Evolutionary conservation across 2,329 filamentous ascomycete species (phyloP), one percentile per base, ranked within the genome.

Genomic region (Pseudogymnoascus sp.): DNA sequence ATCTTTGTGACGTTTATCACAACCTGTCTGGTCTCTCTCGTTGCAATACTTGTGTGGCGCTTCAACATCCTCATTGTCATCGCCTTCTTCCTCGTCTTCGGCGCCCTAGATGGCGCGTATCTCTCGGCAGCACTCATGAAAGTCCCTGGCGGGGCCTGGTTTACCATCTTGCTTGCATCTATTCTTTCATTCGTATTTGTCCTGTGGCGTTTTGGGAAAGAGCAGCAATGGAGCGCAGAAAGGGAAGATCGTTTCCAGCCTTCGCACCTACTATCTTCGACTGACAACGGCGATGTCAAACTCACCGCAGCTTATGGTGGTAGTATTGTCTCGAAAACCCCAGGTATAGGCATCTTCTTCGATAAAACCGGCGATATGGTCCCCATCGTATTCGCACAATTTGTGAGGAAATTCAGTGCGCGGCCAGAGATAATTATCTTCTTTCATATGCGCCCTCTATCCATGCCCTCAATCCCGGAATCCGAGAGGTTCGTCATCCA

Each of bases 1-100:
- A 90, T 92, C 68, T 83, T 90, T 59, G 89, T 92, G 47, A 90
- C 89, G 0, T 90, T 92, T 71, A 85, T 92, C 70, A 88, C 87
- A 62, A 92, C 89, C 0, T 87, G 82, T 72, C 85, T 93, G 80
- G 86, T 91, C 1, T 82, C 87, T 0, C 76, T 92, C 1, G 86
- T 88, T 1, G 86, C 89, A 0, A 78, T 92, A 2, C 79, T 92
- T 38, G 86, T 91, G 40, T 92, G 89, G 89, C 80, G 83, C 18
- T 73, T 88, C 25, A 81, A 82, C 1, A 76, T 83, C 1, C 78
- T 80, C 61, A 67, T 87, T n/a, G 85, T 92, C 6, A 70, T 85
- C 37, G 68, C 85, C 0, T 77, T 84, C 0, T 90, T 84, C 75
- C 75, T 90, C 0, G 72, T 83, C 18, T 86, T 92, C 65, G 83